Base-by-base conservation (phyloP, 148 eudicot genomes). In the Vaccinium vitisidaea region DNA sequence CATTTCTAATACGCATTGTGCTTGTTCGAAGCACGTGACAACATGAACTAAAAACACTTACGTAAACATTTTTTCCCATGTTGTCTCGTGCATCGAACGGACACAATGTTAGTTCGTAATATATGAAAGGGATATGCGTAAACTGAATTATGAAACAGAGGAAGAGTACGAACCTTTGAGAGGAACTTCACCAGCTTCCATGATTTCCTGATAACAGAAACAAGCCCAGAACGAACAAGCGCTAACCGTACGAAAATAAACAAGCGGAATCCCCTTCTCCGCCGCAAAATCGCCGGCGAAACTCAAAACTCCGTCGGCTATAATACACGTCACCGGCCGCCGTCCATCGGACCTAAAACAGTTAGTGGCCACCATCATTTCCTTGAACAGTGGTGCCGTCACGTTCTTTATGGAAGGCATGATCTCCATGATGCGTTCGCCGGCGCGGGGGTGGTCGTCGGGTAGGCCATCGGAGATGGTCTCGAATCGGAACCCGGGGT, bases 391-490 rank as follows among this genome's bases (percentile, higher is more conserved):
- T 6, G 86, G 83, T n/a, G 23, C 70, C 6, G 75, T 84, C 77
- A 80, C 87, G 0, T 65, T 74, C 77, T 80, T 84, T 0, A 87
- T n/a, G 18, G 85, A 75, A 5, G 69, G 30, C 15, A 85, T 78
- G 80, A 89, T 79, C 15, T 82, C 86, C 19, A 84, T 10, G 32
- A 89, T 39, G 39, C 80, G 55, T 0, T 75, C 58, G 59, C 86
- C 32, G 79, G 82, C 12, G 0, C 88, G 81, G 5, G 92, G 90
- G 14, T 89, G 86, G 74, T 90, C 89, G 6, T 83, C 88, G 79
- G 85, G 59, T 25, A 91, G 87, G 32, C 91, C 90, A 36, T 91
- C 93, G 23, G 89, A 83, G 19, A 89, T 36, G 8, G 70, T 52
- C 21, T 59, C 11, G 77, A 91, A 89, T 0, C 70, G 63, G 82